Base-by-base conservation (phyloP, 805 yeast genomes). In the Suhomyces vadensis region DNA sequence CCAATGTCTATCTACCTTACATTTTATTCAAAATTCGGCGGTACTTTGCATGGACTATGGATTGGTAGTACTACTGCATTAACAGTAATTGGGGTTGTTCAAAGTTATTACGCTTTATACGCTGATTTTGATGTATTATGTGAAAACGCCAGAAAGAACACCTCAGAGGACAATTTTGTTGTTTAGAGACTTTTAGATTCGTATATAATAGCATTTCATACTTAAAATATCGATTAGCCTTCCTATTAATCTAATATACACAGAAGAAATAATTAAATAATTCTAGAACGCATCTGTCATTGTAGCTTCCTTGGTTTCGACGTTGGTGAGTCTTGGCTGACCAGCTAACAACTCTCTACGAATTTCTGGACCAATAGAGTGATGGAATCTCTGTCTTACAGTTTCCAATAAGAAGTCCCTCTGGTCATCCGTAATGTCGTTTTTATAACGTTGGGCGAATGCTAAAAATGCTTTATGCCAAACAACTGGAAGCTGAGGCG, bases 351-450 rank as follows among this genome's bases (percentile, higher is more conserved):
- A 74, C 63, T 94, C 99, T 58, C 97, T 81, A 69, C 98, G 81
- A 42, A 92, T 89, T 63, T 92, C 99, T 2, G 96, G 95, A 2
- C 97, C 91, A 47, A 94, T 87, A 21, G 83, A 86, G 48, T 75
- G 85, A 61, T 94, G 99, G 40, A 83, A 84, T 67, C 96, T 85
- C 61, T 85, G 91, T 68, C 96, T 84, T 14, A 90, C 80, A 4
- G 96, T 91, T 56, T 92, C 97, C 61, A 94, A 69, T 48, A 94
- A 71, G 66, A 92, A 89, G 57, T 94, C 99, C 63, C 97, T 79
- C 74, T 94, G 99, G 63, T 94, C 99, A 56, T 89, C 96, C n/a
- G 99, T 94, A 47, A 94, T 88, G 73, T 94, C 99, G 61, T 94
- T 92, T 65, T 92, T 94, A 64, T 94, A 94, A 52, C 97, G 78